Evolutionary conservation across 371 early-diverging fungal genomes (phyloP).

Genomic region (Mucor irregularis): DNA sequence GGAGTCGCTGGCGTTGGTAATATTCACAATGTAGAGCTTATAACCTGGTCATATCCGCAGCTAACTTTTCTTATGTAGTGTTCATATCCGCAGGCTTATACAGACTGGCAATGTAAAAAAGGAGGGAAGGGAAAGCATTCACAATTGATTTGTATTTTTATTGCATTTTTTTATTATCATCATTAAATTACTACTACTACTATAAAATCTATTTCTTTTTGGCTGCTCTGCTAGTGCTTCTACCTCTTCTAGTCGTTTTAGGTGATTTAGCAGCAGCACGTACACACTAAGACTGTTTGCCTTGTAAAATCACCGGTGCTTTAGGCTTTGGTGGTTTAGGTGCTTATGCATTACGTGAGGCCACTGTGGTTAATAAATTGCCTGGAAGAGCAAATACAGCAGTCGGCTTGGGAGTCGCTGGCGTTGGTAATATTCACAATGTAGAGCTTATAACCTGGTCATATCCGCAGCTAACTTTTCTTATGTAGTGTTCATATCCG

Average conservation of each 20-base stretch:
- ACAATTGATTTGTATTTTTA: neutral
- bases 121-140: too few species aligned
- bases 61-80: constrained; percentile 16
- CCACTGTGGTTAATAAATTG: constrained; percentile 29
- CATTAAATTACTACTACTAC: neutral
- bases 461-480: neutral
- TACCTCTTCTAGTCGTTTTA: neutral
- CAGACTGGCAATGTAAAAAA: constrained; percentile 34
- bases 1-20: constrained; percentile 48
- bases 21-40: neutral
- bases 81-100: constrained; percentile 50
- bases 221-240: neutral
- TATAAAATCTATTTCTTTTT: neutral
- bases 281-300: constrained; percentile 48
- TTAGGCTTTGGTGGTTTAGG: constrained; percentile 43
- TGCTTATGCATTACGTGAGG: constrained; percentile 41
- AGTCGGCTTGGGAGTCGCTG: constrained; percentile 44
- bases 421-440: constrained; percentile 30
- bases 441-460: neutral
- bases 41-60: neutral
- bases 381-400: constrained; percentile 40
- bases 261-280: too few species aligned
- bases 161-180: neutral
- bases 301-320: constrained; percentile 47
- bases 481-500: constrained; percentile 45